Evolutionary conservation across 257 asterid genomes (phyloP).

Genomic region (Nicotiana tomentosiformis): DNA sequence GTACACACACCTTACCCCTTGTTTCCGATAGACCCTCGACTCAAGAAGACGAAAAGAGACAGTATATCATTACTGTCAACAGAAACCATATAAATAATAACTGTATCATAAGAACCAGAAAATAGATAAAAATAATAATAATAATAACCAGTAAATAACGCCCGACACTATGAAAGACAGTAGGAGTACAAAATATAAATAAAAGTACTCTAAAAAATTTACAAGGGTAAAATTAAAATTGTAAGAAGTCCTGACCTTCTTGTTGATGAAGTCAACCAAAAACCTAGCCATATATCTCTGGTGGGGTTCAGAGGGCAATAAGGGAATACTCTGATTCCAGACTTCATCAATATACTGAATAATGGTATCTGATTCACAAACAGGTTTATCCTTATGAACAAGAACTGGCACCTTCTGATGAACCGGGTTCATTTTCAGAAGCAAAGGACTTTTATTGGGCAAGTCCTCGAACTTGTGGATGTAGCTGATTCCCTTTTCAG

Average conservation of each 20-base stretch:
- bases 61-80: no score
- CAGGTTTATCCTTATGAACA: constrained; percentile 16
- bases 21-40: no score
- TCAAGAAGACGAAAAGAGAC: no score
- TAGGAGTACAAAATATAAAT: no score
- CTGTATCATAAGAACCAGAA: no score
- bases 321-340: constrained; percentile 4
- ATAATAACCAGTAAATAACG: no score
- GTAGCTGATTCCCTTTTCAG: constrained; percentile 8
- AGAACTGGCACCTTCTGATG: constrained; percentile 17
- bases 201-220: no score
- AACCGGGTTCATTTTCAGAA: constrained; percentile 21
- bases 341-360: constrained; percentile 22
- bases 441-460: constrained; percentile 11
- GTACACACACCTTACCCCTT: no score
- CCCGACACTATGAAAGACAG: no score
- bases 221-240: no score
- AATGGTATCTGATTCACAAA: constrained; percentile 25
- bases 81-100: no score
- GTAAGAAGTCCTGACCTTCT: neutral
- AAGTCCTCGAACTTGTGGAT: constrained; percentile 5
- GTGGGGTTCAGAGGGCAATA: constrained; percentile 14
- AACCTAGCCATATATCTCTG: constrained; percentile 13
- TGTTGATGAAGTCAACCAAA: constrained; percentile 27
- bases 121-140: no score